phyloP scores from a whole-genome alignment of 208 protist genomes.

The Naegleria fowleri region DNA sequence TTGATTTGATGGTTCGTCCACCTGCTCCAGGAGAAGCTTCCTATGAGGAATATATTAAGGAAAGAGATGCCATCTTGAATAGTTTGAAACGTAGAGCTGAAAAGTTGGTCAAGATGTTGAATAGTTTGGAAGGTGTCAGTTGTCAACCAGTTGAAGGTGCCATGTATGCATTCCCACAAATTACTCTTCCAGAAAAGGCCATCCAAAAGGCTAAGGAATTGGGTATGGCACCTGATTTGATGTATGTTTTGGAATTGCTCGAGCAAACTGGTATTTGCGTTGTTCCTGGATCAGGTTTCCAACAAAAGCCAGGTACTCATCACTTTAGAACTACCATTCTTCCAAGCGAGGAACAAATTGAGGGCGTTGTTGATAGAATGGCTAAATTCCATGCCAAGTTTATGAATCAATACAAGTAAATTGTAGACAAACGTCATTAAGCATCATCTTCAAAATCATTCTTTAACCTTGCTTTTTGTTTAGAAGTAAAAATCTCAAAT shows the following conservation, averaged over 20 bases:
- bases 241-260: slow-evolving; percentile 91
- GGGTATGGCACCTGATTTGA: slow-evolving; percentile 73
- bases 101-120: slow-evolving; percentile 71
- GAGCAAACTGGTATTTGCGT: slow-evolving; percentile 87
- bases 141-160: slow-evolving; percentile 84
- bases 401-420: slow-evolving; percentile 31
- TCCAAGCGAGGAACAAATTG: slow-evolving; percentile 88
- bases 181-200: slow-evolving; percentile 74
- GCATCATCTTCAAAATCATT: no score
- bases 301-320: slow-evolving; percentile 85
- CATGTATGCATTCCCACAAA: slow-evolving; percentile 97
- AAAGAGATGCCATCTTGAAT: slow-evolving; percentile 69
- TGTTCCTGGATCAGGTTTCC: slow-evolving; percentile 90
- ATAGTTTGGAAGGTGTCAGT: slow-evolving; percentile 78
- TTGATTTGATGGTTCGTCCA: slow-evolving; percentile 89
- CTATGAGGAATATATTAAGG: slow-evolving; percentile 68
- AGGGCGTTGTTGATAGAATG: slow-evolving; percentile 54
- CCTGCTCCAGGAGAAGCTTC: slow-evolving; percentile 78
- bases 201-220: slow-evolving; percentile 57
- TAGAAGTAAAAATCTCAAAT: no score
- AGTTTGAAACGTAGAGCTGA: slow-evolving; percentile 59
- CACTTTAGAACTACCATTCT: slow-evolving; percentile 99
- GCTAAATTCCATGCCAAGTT: slow-evolving; percentile 59
- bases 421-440: no score
- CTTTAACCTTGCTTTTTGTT: no score